Conservation (phyloP, 2,329 filamentous ascomycete genomes). For the Fusarium sambucinum region DNA sequence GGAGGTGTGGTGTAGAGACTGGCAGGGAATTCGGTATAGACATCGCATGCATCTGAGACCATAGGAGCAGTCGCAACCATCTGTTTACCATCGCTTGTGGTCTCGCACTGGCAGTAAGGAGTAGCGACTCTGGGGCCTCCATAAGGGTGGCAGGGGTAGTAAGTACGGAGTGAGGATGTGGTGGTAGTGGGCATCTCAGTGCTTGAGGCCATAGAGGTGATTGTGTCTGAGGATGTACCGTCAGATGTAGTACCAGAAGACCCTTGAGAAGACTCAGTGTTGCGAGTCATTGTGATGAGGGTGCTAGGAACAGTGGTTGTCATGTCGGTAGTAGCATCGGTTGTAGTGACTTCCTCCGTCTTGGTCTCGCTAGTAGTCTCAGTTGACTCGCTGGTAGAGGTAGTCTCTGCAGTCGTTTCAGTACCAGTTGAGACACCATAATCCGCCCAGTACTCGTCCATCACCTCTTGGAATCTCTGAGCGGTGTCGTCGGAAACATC, state of each 20-base stretch:
- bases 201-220: not conserved
- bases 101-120: conserved; percentile 17
- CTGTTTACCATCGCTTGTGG: conserved; percentile 3
- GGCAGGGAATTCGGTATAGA: conserved; percentile 13
- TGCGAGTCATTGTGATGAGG: conserved; percentile 17
- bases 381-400: not conserved
- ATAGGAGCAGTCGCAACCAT: conserved; percentile 6
- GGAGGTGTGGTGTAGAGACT: conserved; percentile 10
- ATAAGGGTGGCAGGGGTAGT: conserved; percentile 6
- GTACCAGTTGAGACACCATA: not conserved
- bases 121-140: not conserved
- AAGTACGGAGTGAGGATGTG: not conserved
- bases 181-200: not conserved
- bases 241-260: not conserved
- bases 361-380: conserved; percentile 1
- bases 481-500: not conserved
- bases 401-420: not conserved
- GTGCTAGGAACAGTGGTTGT: conserved; percentile 8
- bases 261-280: not conserved
- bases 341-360: not conserved
- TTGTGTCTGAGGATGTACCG: not conserved
- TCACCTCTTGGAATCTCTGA: not conserved
- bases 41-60: conserved; percentile 1
- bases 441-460: not conserved
- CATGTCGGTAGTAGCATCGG: not conserved